Evolutionary conservation across 1,139 yeast genomes (phyloP), one percentile per base, ranked within the genome.

Genomic region (Blastobotrys capitulatus): DNA sequence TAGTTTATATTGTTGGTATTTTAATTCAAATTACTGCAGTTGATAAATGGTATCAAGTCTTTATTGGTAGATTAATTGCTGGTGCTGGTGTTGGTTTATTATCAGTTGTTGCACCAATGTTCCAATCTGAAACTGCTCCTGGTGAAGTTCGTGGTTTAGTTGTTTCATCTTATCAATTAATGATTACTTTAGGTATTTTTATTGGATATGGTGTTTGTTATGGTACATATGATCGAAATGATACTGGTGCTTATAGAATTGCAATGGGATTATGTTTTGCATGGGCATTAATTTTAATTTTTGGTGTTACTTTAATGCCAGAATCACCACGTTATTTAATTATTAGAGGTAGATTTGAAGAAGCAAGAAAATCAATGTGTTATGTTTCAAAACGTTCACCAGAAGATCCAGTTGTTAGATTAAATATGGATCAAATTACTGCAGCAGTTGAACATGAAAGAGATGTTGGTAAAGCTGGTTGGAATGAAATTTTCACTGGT

Each of bases 241-340:
- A 76, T 54, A 71, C 82, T 19, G 81, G 80, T 49, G 76, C 83
- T 51, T 82, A 82, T 71, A 75, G 87, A 70, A 74, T 83, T 55
- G 86, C 88, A 52, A 68, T 76, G 55, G 79, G 73, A 32, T 58
- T 76, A 47, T 68, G 73, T 54, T 73, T 76, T 60, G 66, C 68
- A 44, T 74, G 76, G 75, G 75, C 76, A 16, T 49, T 69, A 54
- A 56, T 73, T 16, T 60, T 69, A 34, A 59, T 72, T 46, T 57
- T 66, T 44, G 92, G 86, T 64, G 78, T 84, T 79, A 58, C 75
- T 45, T 71, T 82, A 60, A 78, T 83, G 68, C 94, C 94, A 52
- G 95, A 86, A 69, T 81, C 92, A 38, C 90, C 95, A 58, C 78
- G 95, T 70, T 86, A 70, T 69, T 75, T 77, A 65, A 76, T 83